A percentile compares a stretch with the other conserved stretches of the same genome.
phyloP scores from a whole-genome alignment of 2,329 filamentous ascomycete species.

The Fonsecaea erecta region DNA sequence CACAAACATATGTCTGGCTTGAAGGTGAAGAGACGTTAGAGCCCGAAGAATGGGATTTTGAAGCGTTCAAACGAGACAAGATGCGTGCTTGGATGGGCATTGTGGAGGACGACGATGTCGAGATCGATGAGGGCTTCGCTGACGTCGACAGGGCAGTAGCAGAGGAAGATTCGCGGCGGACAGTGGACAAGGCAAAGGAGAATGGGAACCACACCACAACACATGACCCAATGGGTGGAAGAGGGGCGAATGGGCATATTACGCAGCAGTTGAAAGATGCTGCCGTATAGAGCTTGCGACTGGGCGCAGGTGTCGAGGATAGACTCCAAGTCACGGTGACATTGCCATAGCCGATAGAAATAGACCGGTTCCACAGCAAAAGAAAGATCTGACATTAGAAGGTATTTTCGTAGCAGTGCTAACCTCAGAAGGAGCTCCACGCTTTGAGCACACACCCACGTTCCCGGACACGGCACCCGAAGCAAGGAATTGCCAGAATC shows the following conservation, averaged over 20 bases:
- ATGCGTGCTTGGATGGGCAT: slow-evolving; percentile 62
- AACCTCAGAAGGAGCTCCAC: slow-evolving; percentile 21
- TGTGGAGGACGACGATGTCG: slow-evolving; percentile 44
- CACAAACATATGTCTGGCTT: slow-evolving; percentile 68
- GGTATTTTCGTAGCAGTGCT: slow-evolving; percentile 31
- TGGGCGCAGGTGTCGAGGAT: background rate
- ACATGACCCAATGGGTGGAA: slow-evolving; percentile 36
- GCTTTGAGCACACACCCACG: slow-evolving; percentile 18
- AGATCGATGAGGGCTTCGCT: slow-evolving; percentile 41
- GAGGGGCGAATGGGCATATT: slow-evolving; percentile 37
- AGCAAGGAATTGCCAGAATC: slow-evolving; percentile 30
- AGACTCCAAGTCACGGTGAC: background rate
- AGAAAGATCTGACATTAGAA: slow-evolving; percentile 33
- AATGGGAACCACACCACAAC: background rate
- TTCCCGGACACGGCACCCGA: slow-evolving; percentile 5
- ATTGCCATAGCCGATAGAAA: background rate
- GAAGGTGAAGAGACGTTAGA: slow-evolving; percentile 62
- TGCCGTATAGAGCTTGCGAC: slow-evolving; percentile 19
- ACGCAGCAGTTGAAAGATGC: slow-evolving; percentile 33
- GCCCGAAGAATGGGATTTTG: slow-evolving; percentile 82
- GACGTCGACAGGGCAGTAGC: slow-evolving; percentile 35
- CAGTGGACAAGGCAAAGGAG: background rate
- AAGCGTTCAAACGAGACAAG: slow-evolving; percentile 79
- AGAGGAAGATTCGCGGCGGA: slow-evolving; percentile 15
- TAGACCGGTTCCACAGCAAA: background rate